Evolutionary conservation across 2,329 filamentous ascomycete species (phyloP).

Genomic region (Camillea tinctor): DNA sequence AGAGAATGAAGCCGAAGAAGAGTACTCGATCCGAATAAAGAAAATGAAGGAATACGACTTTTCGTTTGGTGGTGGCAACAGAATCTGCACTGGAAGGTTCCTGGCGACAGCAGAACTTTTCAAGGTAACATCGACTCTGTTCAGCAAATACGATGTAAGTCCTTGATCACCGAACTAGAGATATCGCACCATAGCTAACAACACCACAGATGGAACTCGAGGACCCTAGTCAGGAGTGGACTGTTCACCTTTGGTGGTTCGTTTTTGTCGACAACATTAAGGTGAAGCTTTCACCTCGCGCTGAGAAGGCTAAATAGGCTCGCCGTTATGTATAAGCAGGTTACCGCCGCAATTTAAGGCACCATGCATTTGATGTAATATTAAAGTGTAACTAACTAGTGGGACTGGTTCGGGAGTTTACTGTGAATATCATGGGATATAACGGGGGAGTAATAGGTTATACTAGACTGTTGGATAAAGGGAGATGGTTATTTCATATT

Average conservation of each 20-base stretch:
- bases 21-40: constrained; percentile 42
- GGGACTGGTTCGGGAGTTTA: no score
- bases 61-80: constrained; percentile 7
- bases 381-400: no score
- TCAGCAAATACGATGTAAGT: constrained; percentile 34
- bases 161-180: neutral
- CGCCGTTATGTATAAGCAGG: no score
- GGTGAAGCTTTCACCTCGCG: neutral
- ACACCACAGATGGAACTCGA: constrained; percentile 5
- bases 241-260: neutral
- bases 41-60: constrained; percentile 48
- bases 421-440: no score
- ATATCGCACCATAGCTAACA: neutral
- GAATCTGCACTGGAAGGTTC: constrained; percentile 16
- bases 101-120: constrained; percentile 27
- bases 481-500: no score
- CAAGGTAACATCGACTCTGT: constrained; percentile 37
- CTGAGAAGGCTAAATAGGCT: no score
- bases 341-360: no score
- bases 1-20: constrained; percentile 24
- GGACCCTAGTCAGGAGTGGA: constrained; percentile 5
- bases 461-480: no score
- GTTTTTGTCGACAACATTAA: neutral
- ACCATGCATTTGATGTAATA: no score
- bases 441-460: no score